Base-by-base conservation (phyloP, 179 eudicot species). In the Beta macrorhiza region DNA sequence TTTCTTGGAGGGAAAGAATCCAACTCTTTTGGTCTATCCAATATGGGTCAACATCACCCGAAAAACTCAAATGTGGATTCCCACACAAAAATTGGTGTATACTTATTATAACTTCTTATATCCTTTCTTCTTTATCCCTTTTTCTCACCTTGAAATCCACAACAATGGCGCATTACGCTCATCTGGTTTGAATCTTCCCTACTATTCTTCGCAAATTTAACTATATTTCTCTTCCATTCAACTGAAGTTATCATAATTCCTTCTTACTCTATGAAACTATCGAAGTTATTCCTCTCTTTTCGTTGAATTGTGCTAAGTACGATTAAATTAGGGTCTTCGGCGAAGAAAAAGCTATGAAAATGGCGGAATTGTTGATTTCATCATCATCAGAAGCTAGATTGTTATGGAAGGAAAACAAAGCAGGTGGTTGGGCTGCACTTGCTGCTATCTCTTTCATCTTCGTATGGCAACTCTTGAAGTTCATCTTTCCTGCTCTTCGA, bases 371-470 rank as follows among this genome's bases (percentile, higher is more conserved):
- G 3, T 11, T 73, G 16, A 45, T 73, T 17, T 57, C 79, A 47
- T 44, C 47, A 7, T 47, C 37, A 32, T 32, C 74, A 44, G 8
- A 11, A 14, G 53, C 9, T 5, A 53, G 19, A 47, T 83, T 79
- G 5, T 20, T 76, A 3, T 85, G 83, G 87, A 72, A 49, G 83
- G 85, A 82, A 19, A 82, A 75, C 22, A 85, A 82, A 29, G 76
- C 83, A 75, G 87, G 87, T 20, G 85, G 85, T 8, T 82, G 64
- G 71, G 79, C 63, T 59, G 77, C 85, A 70, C 0, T 82, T 5
- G 47, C 78, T 62, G 87, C 75, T 55, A 12, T 85, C 19, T 85
- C 85, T 29, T 9, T 85, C 52, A 82, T 85, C 17, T 82, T 82
- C 10, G 7, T 85, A 2, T 79, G 76, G 63, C 87, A 85, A 6